These are phyloP conservation scores for Selenicereus undatus DNA, from an alignment of 148 eudicot genomes.

Conservation along the genomic window DNA sequence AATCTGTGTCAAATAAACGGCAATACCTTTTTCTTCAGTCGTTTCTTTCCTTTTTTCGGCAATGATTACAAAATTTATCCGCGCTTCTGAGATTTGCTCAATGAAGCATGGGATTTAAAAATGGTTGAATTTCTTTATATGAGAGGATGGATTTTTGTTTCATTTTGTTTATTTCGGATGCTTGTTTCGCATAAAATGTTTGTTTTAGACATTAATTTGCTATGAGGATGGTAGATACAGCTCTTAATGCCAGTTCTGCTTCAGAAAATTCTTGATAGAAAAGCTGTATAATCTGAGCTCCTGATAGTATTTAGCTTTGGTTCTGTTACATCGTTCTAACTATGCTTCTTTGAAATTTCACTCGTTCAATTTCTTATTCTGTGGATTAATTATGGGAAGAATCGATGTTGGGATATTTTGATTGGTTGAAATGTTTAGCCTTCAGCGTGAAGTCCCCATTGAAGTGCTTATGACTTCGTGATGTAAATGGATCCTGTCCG, in stretches of 20 bases:
- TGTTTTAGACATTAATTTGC: slow-evolving; percentile 16
- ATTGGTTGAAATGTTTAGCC: slow-evolving; percentile 24
- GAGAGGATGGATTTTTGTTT: slow-evolving; percentile 32
- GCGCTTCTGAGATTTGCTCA: slow-evolving; percentile 71
- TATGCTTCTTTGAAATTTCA: background rate
- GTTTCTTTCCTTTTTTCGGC: slow-evolving; percentile 29
- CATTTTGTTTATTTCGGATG: background rate
- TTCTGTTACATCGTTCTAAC: too few species aligned
- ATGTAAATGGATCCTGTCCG: slow-evolving; percentile 21
- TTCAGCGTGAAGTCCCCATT: slow-evolving; percentile 18
- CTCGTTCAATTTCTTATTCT: background rate
- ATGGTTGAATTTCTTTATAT: slow-evolving; percentile 88
- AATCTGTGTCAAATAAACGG: background rate
- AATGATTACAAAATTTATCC: slow-evolving; percentile 66
- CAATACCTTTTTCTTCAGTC: background rate
- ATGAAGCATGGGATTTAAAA: slow-evolving; percentile 47
- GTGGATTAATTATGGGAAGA: background rate
- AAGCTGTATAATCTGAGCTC: slow-evolving; percentile 73
- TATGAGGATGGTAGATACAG: slow-evolving; percentile 41
- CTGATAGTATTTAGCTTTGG: too few species aligned
- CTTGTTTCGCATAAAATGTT: background rate
- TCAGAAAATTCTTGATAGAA: slow-evolving; percentile 83
- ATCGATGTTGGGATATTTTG: slow-evolving; percentile 23
- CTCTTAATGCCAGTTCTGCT: slow-evolving; percentile 80
- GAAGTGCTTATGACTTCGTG: slow-evolving; percentile 13